Percentiles rank a stretch among this genome's conserved stretches.
Evolutionary conservation across 1,139 yeast species (phyloP).

Genomic region (Taphrina communis): DNA sequence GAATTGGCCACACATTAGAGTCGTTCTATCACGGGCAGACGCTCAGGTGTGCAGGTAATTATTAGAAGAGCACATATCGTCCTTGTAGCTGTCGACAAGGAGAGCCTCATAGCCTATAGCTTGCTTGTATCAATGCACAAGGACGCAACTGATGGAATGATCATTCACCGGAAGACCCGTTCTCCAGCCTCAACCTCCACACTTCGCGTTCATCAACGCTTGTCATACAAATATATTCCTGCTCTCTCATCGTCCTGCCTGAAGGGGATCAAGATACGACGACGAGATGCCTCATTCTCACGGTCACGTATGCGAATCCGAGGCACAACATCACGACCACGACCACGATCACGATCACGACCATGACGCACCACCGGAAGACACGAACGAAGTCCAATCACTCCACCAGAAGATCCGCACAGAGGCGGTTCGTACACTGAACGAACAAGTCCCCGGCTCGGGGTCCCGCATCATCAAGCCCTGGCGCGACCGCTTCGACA

Average conservation of each 20-base stretch:
- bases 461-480: constrained; percentile 58
- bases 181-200: not conserved
- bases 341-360: constrained; percentile 52
- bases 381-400: constrained; percentile 73
- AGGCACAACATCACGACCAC: constrained; percentile 48
- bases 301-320: constrained; percentile 35
- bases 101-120: too few relatives aligned
- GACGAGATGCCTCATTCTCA: constrained; percentile 32
- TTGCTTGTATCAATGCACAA: too few relatives aligned
- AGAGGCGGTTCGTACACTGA: constrained; percentile 67
- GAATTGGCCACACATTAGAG: too few relatives aligned
- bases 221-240: too few relatives aligned
- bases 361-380: constrained; percentile 66
- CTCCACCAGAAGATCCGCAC: constrained; percentile 67
- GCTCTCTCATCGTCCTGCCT: too few relatives aligned
- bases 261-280: not conserved
- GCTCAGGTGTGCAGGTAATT: too few relatives aligned
- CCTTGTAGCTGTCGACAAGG: too few relatives aligned
- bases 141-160: not conserved
- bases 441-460: constrained; percentile 61
- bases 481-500: constrained; percentile 59
- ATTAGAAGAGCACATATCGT: too few relatives aligned
- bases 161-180: not conserved
- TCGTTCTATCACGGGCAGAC: too few relatives aligned
- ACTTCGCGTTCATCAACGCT: not conserved